Base-by-base conservation (phyloP, 768 basidiomycete genomes). In the Kwoniella sp. region DNA sequence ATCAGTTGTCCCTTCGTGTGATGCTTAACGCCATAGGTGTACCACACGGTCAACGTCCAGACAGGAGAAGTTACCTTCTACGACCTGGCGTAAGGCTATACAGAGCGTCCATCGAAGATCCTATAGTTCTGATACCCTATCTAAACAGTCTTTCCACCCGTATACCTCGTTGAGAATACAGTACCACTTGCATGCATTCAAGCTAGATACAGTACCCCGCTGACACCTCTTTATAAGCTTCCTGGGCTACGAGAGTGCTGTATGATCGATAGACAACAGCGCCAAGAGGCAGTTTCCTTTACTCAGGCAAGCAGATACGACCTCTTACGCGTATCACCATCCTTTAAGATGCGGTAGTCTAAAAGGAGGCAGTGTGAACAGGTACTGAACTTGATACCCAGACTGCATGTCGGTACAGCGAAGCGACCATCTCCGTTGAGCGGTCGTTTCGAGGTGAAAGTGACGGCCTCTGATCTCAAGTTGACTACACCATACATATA, bases 41-140 rank as follows among this genome's bases (percentile, higher is more conserved):
- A 60, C 24, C 59, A 60, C 46, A 40, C 37, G 22, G 46, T 60
- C 59, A 60, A 60, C 25, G 52, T 44, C 6, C 50, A 51, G 36
- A 52, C 50, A 29, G 59, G 59, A 2, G 49, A 53, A 40, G 59
- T 60, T 13, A 60, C 59, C 13, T 40, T 60, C 22, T 60, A 60
- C 26, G 59, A 33, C 15, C 24, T 60, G 51, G 40, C 40, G 40
- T 44, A 15, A 44, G 6, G 33, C 6, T 33, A 6, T 33, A 13
- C 33, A 33, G 6, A 6, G 13, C 7, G 33, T 6, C 7, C 33
- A 6, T 33, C n/a, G n/a, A n/a, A n/a, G n/a, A n/a, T n/a, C n/a
- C n/a, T n/a, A n/a, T n/a, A n/a, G n/a, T n/a, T n/a, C n/a, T n/a
- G n/a, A n/a, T n/a, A n/a, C n/a, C n/a, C n/a, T n/a, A n/a, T n/a